Evolutionary conservation across 345 rosid species (phyloP).

Genomic region (Psidium friedrichsthalianum): DNA sequence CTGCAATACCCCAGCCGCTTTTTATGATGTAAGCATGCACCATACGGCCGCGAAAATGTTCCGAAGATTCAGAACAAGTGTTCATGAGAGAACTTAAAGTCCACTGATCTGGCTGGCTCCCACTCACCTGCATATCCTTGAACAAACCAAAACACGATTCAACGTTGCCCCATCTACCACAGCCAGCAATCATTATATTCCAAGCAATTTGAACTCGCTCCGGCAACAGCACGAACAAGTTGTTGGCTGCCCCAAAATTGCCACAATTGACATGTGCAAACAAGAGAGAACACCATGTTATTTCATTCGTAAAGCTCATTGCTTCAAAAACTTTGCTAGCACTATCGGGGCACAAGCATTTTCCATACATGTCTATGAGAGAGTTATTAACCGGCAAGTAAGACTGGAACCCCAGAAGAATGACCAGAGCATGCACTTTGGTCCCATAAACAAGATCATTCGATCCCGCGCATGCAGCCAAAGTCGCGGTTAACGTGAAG

Average conservation of each 20-base stretch:
- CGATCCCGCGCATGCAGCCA: constrained; percentile 38
- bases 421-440: constrained; percentile 34
- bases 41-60: constrained; percentile 28
- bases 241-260: constrained; percentile 19
- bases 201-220: constrained; percentile 43
- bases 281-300: constrained; percentile 79
- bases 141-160: constrained; percentile 37
- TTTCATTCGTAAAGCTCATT: constrained; percentile 44
- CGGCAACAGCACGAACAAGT: constrained; percentile 47
- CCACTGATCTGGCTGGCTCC: constrained; percentile 50
- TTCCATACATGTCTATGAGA: constrained; percentile 72
- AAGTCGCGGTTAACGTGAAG: constrained; percentile 56
- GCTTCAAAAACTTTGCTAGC: constrained; percentile 52
- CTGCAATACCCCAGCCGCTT: constrained; percentile 66
- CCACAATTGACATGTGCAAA: constrained; percentile 42
- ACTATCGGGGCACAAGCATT: constrained; percentile 34
- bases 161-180: constrained; percentile 38
- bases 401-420: constrained; percentile 26
- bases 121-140: constrained; percentile 34
- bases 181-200: constrained; percentile 64
- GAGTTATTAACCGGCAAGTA: constrained; percentile 49
- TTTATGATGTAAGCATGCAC: constrained; percentile 45
- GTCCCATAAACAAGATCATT: constrained; percentile 30
- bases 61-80: constrained; percentile 35
- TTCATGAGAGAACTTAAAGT: constrained; percentile 65